Conservation (phyloP, 148 eudicot genomes). For the Salicornia ramosissima region DNA sequence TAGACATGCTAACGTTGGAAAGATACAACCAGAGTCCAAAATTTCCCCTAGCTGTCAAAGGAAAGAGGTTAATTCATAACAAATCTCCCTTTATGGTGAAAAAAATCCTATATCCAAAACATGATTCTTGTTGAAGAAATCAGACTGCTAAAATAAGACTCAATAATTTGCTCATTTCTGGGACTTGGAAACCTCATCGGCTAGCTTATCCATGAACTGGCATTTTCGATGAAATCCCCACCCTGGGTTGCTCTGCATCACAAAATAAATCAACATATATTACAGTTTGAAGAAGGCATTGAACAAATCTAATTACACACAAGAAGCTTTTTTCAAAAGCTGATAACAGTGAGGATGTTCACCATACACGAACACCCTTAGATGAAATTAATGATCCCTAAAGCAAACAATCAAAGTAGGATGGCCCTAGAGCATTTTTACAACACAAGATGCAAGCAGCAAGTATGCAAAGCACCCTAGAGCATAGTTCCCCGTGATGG, state of each 20-base stretch:
- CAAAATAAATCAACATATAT: slow-evolving; percentile 1
- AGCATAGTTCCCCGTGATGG: no score
- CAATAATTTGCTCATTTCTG: slow-evolving; percentile 43
- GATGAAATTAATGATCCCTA: no score
- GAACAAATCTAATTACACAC: no score
- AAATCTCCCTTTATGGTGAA: neutral
- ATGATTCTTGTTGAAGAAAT: neutral
- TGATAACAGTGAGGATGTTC: no score
- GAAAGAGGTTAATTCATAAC: slow-evolving; percentile 9
- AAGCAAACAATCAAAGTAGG: no score
- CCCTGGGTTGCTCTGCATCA: slow-evolving; percentile 92
- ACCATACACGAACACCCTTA: no score
- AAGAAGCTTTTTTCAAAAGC: no score
- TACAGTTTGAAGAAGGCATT: no score
- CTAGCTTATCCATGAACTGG: slow-evolving; percentile 83
- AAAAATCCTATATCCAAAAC: neutral
- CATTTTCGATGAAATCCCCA: slow-evolving; percentile 93
- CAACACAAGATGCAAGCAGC: no score
- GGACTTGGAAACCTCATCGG: slow-evolving; percentile 51
- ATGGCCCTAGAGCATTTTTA: no score
- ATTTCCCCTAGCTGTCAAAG: neutral
- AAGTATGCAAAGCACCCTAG: no score
- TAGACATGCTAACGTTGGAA: neutral
- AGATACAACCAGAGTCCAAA: neutral
- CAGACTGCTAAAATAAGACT: neutral